These are phyloP conservation scores for Catharanthus roseus DNA, from an alignment of 257 asterid genomes.

Conservation along the genomic window DNA sequence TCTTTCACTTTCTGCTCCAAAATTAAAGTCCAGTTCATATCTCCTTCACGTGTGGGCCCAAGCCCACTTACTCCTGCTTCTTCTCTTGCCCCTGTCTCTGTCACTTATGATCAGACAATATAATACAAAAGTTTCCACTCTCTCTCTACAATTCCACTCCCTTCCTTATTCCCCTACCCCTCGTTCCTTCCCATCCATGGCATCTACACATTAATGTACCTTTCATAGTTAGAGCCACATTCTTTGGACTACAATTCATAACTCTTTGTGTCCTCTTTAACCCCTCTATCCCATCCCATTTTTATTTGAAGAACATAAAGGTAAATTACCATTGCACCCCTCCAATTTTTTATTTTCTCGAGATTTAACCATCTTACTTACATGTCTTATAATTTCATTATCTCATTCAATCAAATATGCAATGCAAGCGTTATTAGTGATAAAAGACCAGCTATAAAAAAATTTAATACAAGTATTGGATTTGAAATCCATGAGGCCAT, in stretches of 20 bases:
- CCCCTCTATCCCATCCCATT: too few species aligned
- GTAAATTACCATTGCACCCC: neutral
- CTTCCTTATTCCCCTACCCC: constrained; percentile 19
- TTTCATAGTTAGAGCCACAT: neutral
- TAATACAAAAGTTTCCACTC: constrained; percentile 12
- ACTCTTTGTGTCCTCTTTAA: too few species aligned
- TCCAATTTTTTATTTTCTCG: too few species aligned
- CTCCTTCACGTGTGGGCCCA: constrained; percentile 33
- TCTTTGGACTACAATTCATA: neutral
- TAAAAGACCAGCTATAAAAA: too few species aligned
- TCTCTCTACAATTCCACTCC: too few species aligned
- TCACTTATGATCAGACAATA: constrained; percentile 20
- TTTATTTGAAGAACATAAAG: neutral
- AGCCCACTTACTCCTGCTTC: constrained; percentile 23
- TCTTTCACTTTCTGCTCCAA: constrained; percentile 15
- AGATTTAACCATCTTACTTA: too few species aligned
- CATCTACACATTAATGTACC: too few species aligned
- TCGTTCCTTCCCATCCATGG: neutral
- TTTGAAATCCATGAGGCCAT: too few species aligned
- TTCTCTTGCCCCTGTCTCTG: constrained; percentile 21
- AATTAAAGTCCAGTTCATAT: constrained; percentile 39
- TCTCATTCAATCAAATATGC: too few species aligned
- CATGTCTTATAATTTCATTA: too few species aligned
- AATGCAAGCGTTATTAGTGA: too few species aligned
- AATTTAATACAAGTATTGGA: too few species aligned